A percentile compares a stretch with the other conserved stretches of the same genome.
phyloP scores from a whole-genome alignment of 345 rosid species.

The Eucalyptus grandis region DNA sequence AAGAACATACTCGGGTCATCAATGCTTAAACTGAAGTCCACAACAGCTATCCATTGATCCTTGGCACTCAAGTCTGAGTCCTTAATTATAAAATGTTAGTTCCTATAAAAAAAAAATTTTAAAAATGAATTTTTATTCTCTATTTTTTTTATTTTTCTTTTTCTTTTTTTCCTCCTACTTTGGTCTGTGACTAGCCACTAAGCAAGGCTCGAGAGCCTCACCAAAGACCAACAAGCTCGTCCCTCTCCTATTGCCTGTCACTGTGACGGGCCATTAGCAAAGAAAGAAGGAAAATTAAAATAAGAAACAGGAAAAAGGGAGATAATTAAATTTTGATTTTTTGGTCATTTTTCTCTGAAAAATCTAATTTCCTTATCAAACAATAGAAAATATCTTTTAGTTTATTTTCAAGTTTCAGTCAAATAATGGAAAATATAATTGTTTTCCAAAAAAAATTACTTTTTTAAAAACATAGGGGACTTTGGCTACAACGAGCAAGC shows the following conservation, averaged over 20 bases:
- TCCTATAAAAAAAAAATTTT: too few relatives aligned
- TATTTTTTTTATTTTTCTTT: fast-evolving
- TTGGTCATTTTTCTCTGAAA: background rate
- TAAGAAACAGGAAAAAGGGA: too few relatives aligned
- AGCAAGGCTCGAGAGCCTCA: background rate
- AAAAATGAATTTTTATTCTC: fast-evolving
- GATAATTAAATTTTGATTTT: too few relatives aligned
- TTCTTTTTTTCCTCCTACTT: too few relatives aligned
- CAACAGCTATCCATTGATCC: background rate
- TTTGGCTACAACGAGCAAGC: background rate
- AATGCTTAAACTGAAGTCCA: fast-evolving
- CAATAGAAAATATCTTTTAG: too few relatives aligned
- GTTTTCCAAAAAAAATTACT: too few relatives aligned
- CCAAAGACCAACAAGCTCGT: background rate
- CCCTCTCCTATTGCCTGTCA: background rate
- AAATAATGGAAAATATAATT: fast-evolving
- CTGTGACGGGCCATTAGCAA: fast-evolving
- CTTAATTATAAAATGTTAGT: background rate
- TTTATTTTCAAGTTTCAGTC: too few relatives aligned
- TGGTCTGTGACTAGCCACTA: fast-evolving
- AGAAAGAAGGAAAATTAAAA: background rate
- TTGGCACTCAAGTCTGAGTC: background rate
- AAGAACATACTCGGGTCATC: too few relatives aligned
- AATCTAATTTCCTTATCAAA: background rate
- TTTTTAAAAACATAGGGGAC: background rate